These are phyloP conservation scores for Sporothrix brasiliensis DNA, from an alignment of 2,329 filamentous ascomycete species.

Conservation along the genomic window DNA sequence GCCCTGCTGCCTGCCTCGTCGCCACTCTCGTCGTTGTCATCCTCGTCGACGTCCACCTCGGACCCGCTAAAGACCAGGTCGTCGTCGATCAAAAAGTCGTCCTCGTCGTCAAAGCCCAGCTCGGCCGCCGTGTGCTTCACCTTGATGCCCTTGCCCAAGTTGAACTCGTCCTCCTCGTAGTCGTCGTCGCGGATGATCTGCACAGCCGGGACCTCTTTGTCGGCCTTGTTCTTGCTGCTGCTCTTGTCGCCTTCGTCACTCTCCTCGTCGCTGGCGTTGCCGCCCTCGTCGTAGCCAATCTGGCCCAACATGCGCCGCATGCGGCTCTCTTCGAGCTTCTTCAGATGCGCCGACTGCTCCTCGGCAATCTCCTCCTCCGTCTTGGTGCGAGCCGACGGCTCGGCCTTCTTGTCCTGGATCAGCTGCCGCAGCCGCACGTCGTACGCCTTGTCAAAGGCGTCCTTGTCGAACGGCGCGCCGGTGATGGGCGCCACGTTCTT, in stretches of 20 bases:
- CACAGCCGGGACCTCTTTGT: conserved; percentile 38
- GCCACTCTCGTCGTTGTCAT: conserved; percentile 53
- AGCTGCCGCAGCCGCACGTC: conserved; percentile 81
- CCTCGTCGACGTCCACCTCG: conserved; percentile 61
- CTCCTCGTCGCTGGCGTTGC: conserved; percentile 59
- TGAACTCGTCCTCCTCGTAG: conserved; percentile 60
- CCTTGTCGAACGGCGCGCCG: conserved; percentile 56
- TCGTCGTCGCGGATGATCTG: conserved; percentile 42
- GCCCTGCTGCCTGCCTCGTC: conserved; percentile 42
- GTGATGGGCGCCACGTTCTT: conserved; percentile 35
- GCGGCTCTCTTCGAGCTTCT: conserved; percentile 80
- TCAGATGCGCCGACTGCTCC: conserved; percentile 75
- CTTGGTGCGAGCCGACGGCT: conserved; percentile 85
- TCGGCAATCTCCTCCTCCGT: conserved; percentile 83
- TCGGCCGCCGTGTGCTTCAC: conserved; percentile 60
- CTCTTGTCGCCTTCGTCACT: conserved; percentile 49
- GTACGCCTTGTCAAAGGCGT: conserved; percentile 80
- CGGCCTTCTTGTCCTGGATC: conserved; percentile 79
- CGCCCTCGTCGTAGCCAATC: conserved; percentile 58
- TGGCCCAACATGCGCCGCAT: conserved; percentile 86
- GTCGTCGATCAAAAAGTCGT: conserved; percentile 89
- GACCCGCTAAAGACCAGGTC: conserved; percentile 83
- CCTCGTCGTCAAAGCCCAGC: conserved; percentile 84
- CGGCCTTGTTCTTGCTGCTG: conserved; percentile 53
- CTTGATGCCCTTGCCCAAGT: conserved; percentile 62